Evolutionary conservation across 257 asterid genomes (phyloP).

Genomic region (Vinca minor): DNA sequence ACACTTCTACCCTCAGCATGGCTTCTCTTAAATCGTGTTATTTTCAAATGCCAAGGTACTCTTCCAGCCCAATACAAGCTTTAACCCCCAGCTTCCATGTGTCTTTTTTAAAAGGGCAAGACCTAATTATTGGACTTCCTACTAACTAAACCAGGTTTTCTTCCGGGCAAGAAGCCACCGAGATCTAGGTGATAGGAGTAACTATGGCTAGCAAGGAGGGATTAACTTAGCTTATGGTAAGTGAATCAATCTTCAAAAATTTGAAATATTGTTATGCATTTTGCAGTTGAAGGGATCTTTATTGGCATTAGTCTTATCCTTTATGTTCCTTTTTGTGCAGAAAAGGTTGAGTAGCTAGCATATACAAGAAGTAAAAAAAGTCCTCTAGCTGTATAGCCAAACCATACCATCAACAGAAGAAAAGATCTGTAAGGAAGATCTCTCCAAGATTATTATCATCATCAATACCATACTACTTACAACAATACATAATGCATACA

Average conservation of each 20-base stretch:
- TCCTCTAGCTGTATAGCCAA: constrained; percentile 64
- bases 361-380: constrained; percentile 42
- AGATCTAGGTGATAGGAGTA: constrained; percentile 53
- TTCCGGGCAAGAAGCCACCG: constrained; percentile 65
- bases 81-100: too few species aligned
- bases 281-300: constrained; percentile 6
- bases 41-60: constrained; percentile 71
- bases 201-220: constrained; percentile 43
- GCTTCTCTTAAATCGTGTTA: constrained; percentile 56
- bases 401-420: constrained; percentile 41
- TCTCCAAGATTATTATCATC: constrained; percentile 55
- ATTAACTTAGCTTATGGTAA: constrained; percentile 54
- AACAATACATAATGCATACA: constrained; percentile 66
- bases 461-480: constrained; percentile 51
- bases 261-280: background rate
- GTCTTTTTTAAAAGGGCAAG: background rate
- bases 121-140: background rate
- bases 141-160: constrained; percentile 40
- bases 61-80: background rate
- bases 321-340: constrained; percentile 43
- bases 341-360: constrained; percentile 53
- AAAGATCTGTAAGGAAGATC: constrained; percentile 50
- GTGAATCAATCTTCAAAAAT: too few species aligned
- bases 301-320: constrained; percentile 4
- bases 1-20: constrained; percentile 39